Base-by-base conservation (phyloP, 1,139 yeast species). In the Pichia sp. region DNA sequence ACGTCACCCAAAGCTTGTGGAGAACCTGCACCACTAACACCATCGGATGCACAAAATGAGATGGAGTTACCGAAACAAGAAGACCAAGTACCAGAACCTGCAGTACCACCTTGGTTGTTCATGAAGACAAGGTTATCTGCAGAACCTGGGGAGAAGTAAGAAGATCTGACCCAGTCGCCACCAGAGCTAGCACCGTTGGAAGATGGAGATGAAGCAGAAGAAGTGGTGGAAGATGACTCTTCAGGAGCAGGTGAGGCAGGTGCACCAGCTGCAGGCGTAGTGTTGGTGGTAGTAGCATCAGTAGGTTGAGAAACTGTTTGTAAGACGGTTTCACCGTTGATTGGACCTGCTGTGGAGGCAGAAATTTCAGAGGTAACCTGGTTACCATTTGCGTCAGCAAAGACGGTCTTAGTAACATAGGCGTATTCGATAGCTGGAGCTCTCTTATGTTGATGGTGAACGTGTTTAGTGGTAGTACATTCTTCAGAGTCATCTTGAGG, bases 41-140 rank as follows among this genome's bases (percentile, higher is more conserved):
- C 96, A 55, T 86, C 84, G 12, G 80, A 50, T 44, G 70, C 81
- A 42, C 85, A 80, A 62, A 68, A 88, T 1, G 96, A 82, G 45
- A 91, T 71, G 22, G 95, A 93, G 67, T 77, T 74, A 52, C 97
- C 98, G 59, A 85, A 82, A 63, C 86, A 75, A 27, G 77, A 55
- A 32, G 91, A 84, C 80, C 85, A 86, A 32, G 71, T 72, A 63
- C 96, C 96, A 15, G 94, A 82, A 37, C 85, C 86, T n/a, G 75
- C 64, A 35, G 76, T 68, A 44, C 80, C 84, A 54, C 96, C 96
- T 45, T 73, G 73, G 53, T 75, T 73, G 68, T 88, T 88, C 66
- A 88, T 69, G 68, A 88, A 88, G 27, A 83, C 81, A 46, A 81
- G 72, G 59, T 87, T 87, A 48, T 71, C 66, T 30, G 87, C 56